Evolutionary conservation across 441 rosid genomes (phyloP), one percentile per base, ranked within the genome.

Genomic region (Viola pubescens): DNA sequence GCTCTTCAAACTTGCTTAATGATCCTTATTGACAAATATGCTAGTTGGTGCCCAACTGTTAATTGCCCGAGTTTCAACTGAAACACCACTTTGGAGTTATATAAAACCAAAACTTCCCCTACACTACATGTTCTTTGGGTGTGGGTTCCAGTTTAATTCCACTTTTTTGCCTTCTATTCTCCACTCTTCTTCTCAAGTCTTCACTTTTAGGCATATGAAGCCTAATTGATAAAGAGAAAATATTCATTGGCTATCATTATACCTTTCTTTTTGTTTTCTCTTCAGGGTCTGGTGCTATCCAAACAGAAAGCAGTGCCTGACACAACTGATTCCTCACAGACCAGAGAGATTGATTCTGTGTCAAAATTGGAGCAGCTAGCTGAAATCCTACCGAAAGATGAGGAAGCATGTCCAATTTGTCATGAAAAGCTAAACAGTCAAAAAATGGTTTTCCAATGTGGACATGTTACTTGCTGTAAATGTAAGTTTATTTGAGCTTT

Each of bases 401-500:
- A 79, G 69, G 97, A 84, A 77, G 78, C 92, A 56, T 94, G 98
- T 66, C 98, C 96, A 42, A 78, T 94, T 70, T 94, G 97, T 76
- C 97, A 89, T 63, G 97, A 94, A 47, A 81, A 65, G 68, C 73
- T 88, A 70, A 76, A 79, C 70, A 83, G 70, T 70, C 94, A 83
- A 70, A 94, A 79, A 83, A 89, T 94, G 97, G 97, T 94, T 70
- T 94, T 94, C 72, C 94, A 85, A 65, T 92, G 98, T 37, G 98
- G 95, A 14, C 98, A 92, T 66, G 69, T 76, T 70, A 88, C 88
- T 69, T 89, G 98, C 78, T 89, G 97, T 72, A 89, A 86, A 80
- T 94, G 98, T 94, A 79, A 80, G 76, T 70, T 69, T 63, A 9
- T 45, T 49, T 61, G 49, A 38, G 68, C 11, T 11, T 16, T 58